Evolutionary conservation across 768 basidiomycete species (phyloP).

Genomic region (Serendipita sp.): DNA sequence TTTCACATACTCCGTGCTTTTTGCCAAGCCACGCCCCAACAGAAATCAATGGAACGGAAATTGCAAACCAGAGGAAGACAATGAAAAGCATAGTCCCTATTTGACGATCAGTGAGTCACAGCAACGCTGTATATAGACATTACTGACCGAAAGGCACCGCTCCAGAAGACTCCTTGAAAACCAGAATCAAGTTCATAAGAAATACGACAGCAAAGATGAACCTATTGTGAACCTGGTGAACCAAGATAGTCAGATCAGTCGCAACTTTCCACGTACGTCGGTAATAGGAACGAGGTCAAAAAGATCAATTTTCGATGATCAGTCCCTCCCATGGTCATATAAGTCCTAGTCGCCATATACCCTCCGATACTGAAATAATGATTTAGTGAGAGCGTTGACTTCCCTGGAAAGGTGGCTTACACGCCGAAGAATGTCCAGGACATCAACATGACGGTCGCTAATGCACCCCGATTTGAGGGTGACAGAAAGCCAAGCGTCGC

Average conservation of each 20-base stretch:
- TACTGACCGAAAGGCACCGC: conserved; percentile 82
- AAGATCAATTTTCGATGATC: conserved; percentile 72
- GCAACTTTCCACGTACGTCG: conserved; percentile 40
- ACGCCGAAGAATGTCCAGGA: conserved; percentile 89
- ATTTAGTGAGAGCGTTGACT: conserved; percentile 5
- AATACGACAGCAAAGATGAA: conserved; percentile 74
- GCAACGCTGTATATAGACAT: conserved; percentile 7
- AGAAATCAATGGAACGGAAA: conserved; percentile 73
- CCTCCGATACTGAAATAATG: conserved; percentile 51
- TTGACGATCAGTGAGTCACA: not conserved
- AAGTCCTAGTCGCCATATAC: conserved; percentile 73
- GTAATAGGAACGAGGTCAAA: conserved; percentile 74
- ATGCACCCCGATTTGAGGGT: conserved; percentile 86
- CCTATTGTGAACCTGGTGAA: conserved; percentile 24
- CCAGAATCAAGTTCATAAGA: conserved; percentile 79
- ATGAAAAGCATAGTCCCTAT: conserved; percentile 77
- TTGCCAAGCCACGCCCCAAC: conserved; percentile 77
- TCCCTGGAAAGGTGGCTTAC: conserved; percentile 24
- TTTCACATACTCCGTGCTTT: conserved; percentile 67
- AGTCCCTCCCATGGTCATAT: conserved; percentile 61
- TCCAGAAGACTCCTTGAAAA: conserved; percentile 75
- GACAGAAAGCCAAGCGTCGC: conserved; percentile 87
- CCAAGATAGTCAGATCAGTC: conserved; percentile 10
- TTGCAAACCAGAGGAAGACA: conserved; percentile 80
- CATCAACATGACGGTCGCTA: conserved; percentile 88